phyloP scores from a whole-genome alignment of 176 grass and related monocot species.

The Echinochloa phyllopogon region DNA sequence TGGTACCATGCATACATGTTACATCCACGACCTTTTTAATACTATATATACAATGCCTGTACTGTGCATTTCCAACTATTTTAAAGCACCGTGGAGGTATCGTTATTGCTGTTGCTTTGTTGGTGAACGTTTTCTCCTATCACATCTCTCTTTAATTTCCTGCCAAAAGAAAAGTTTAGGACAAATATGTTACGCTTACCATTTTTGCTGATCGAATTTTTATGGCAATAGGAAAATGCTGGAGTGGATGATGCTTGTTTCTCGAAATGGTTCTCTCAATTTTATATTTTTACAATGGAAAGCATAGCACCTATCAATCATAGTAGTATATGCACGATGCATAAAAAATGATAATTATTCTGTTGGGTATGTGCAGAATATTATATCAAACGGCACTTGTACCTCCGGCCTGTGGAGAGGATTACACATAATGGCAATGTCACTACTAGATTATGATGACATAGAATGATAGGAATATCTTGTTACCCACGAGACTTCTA shows the following conservation, averaged over 20 bases:
- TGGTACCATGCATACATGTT: constrained; percentile 13
- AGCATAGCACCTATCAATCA: too few relatives aligned
- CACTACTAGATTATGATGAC: constrained; percentile 31
- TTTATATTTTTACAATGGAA: background rate
- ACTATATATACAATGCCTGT: background rate
- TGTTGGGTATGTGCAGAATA: background rate
- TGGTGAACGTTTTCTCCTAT: too few relatives aligned
- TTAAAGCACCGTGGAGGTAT: background rate
- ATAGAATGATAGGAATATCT: constrained; percentile 26
- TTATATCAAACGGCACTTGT: background rate
- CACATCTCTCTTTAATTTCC: background rate
- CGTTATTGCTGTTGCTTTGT: background rate
- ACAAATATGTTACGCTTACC: too few relatives aligned
- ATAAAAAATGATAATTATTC: background rate
- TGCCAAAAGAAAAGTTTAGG: too few relatives aligned
- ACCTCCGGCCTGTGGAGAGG: background rate
- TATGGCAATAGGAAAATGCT: background rate
- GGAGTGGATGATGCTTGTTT: background rate
- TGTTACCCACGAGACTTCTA: constrained; percentile 14
- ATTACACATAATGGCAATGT: constrained; percentile 7
- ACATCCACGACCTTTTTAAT: constrained; percentile 1
- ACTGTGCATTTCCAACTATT: constrained; percentile 23
- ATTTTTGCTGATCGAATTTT: background rate
- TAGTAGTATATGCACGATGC: background rate
- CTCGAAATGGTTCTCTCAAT: background rate